Percentiles rank a stretch among this genome's conserved stretches.
Conservation (phyloP, 768 basidiomycete genomes). For the Collybia mongolica region DNA sequence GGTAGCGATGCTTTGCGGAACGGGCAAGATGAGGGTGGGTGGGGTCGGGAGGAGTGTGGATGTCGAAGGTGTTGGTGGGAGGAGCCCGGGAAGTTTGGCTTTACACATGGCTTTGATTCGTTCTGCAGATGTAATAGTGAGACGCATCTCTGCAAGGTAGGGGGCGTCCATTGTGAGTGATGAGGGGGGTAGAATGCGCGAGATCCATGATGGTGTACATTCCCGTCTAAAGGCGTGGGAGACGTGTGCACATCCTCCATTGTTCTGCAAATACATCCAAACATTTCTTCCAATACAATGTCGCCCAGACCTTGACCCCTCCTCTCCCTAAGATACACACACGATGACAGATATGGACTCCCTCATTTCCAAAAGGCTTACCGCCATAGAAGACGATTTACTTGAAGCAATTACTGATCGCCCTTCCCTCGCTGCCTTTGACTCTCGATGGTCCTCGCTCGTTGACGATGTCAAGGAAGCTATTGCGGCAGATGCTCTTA, state of each 20-base stretch:
- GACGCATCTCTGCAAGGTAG: background rate
- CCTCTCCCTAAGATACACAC: slow-evolving; percentile 1
- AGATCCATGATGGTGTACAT: background rate
- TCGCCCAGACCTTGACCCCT: background rate
- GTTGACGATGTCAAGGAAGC: slow-evolving; percentile 9
- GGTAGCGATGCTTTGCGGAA: background rate
- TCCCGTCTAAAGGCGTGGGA: background rate
- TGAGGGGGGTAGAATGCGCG: background rate
- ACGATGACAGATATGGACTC: slow-evolving; percentile 6
- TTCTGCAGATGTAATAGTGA: background rate
- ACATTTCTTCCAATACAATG: background rate
- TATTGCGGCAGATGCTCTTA: slow-evolving; percentile 4
- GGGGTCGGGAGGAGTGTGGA: background rate
- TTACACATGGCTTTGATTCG: background rate
- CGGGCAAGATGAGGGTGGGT: background rate
- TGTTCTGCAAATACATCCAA: slow-evolving; percentile 6
- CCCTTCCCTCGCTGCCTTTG: slow-evolving; percentile 9
- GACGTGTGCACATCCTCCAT: background rate
- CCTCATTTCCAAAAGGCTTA: slow-evolving; percentile 5
- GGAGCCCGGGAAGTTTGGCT: background rate
- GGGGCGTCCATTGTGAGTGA: background rate
- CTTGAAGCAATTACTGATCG: slow-evolving; percentile 2
- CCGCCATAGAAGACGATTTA: slow-evolving; percentile 9
- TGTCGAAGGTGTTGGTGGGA: background rate
- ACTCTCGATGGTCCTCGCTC: slow-evolving; percentile 9